phyloP scores from a whole-genome alignment of 768 basidiomycete species.

The Mrakia hoshinonis region DNA sequence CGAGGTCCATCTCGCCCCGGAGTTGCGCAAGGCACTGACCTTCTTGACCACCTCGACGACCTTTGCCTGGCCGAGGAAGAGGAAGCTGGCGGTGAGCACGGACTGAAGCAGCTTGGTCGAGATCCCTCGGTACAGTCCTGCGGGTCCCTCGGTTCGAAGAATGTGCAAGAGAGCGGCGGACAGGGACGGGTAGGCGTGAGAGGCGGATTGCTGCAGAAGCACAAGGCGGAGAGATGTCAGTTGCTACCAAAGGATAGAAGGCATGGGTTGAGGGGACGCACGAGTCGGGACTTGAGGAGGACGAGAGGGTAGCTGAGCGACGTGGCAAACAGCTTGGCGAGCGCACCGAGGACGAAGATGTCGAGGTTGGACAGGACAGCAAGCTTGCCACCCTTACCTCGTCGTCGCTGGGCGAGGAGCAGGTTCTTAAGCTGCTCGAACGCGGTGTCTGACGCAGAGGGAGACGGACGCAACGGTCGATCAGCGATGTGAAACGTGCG shows the following conservation, averaged over 20 bases:
- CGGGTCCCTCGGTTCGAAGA: conserved; percentile 60
- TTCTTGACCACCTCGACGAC: conserved; percentile 15
- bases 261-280: conserved; percentile 12
- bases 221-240: neutral
- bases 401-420: conserved; percentile 55
- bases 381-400: conserved; percentile 39
- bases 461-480: neutral
- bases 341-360: conserved; percentile 86
- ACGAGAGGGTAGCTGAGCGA: conserved; percentile 69
- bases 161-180: conserved; percentile 70
- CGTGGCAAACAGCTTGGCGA: conserved; percentile 68
- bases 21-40: neutral
- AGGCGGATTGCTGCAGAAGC: conserved; percentile 52
- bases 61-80: conserved; percentile 49
- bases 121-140: conserved; percentile 78
- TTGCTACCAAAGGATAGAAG: neutral
- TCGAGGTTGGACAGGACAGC: conserved; percentile 70
- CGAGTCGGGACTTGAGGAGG: conserved; percentile 42
- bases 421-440: conserved; percentile 93
- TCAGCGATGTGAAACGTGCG: neutral
- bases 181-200: conserved; percentile 65
- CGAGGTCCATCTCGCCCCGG: no score
- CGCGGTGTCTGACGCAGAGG: conserved; percentile 57
- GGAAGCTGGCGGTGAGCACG: conserved; percentile 83
- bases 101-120: conserved; percentile 82